Percentiles rank a stretch among this genome's conserved stretches.
These are phyloP conservation scores for Cichorium intybus DNA, from an alignment of 140 eudicot genomes.

Conservation along the genomic window DNA sequence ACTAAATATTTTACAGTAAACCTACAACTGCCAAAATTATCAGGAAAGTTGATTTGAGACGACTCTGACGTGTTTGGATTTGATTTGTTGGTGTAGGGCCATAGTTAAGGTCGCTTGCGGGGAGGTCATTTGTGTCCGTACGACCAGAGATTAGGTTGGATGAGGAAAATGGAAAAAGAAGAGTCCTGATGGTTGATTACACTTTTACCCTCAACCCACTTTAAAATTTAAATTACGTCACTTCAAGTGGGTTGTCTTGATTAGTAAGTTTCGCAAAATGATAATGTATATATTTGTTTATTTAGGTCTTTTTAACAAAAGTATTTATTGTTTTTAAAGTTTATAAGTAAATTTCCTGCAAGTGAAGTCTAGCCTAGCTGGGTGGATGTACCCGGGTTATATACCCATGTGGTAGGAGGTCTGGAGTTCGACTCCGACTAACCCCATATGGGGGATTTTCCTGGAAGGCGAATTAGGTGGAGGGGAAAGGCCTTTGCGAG, in stretches of 20 bases:
- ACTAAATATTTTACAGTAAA: neutral
- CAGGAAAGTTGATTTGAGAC: slow-evolving; percentile 10
- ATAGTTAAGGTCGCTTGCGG: neutral
- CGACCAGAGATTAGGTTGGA: neutral
- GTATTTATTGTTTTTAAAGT: neutral
- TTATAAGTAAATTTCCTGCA: too few species aligned
- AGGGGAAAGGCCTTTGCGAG: too few species aligned
- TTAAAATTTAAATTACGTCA: neutral
- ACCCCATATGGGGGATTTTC: too few species aligned
- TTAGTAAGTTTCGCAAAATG: neutral
- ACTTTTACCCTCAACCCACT: neutral
- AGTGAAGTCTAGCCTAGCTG: too few species aligned
- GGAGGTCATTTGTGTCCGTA: slow-evolving; percentile 1
- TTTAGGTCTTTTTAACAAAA: neutral
- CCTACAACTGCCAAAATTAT: slow-evolving; percentile 11
- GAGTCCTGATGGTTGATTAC: neutral
- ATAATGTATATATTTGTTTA: neutral
- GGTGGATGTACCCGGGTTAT: too few species aligned
- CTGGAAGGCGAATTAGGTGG: too few species aligned
- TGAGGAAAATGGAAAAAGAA: slow-evolving; percentile 12
- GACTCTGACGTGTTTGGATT: slow-evolving; percentile 12
- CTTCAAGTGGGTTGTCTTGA: neutral
- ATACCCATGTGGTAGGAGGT: too few species aligned
- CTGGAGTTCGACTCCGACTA: too few species aligned
- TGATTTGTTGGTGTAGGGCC: slow-evolving; percentile 11